These are phyloP conservation scores for Prototheca cutis DNA, from an alignment of 163 green algal species.

Conservation along the genomic window DNA sequence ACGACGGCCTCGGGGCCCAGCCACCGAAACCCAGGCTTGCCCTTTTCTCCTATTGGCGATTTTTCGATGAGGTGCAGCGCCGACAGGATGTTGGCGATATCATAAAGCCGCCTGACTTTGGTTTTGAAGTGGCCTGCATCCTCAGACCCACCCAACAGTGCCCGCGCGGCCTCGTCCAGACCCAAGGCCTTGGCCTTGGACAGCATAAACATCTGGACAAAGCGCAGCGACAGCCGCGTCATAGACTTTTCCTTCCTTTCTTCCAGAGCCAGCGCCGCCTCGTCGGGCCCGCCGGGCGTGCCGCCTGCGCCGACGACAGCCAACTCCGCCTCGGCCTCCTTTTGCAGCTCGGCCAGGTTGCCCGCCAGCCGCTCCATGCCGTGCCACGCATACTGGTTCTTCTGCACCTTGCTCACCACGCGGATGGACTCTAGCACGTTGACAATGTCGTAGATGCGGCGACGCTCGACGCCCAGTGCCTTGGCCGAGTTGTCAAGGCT, in stretches of 20 bases:
- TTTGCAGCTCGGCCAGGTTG: conserved; percentile 4
- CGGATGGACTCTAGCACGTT: conserved; percentile 93
- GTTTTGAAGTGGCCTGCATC: conserved; percentile 28
- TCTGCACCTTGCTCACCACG: conserved; percentile 84
- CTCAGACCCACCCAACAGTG: conserved; percentile 8
- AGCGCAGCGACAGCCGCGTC: conserved; percentile 9
- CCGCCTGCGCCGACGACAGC: not conserved
- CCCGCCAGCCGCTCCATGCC: not conserved
- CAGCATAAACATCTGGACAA: conserved; percentile 16
- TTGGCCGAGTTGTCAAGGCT: conserved; percentile 11
- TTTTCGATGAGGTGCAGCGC: conserved; percentile 41
- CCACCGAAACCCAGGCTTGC: conserved; percentile 43
- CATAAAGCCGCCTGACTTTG: conserved; percentile 57
- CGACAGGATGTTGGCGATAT: conserved; percentile 66
- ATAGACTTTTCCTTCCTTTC: conserved; percentile 15
- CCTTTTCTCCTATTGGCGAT: conserved; percentile 25
- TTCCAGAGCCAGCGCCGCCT: not conserved
- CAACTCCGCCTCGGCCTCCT: conserved; percentile 6
- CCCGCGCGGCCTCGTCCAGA: conserved; percentile 14
- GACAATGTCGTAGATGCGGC: conserved; percentile 96
- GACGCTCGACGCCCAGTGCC: conserved; percentile 79
- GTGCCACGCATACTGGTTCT: conserved; percentile 49
- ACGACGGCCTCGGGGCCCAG: conserved; percentile 15
- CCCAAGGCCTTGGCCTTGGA: conserved; percentile 1
- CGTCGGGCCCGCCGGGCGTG: no score